Evolutionary conservation across 257 asterid genomes (phyloP), one percentile per base, ranked within the genome.

Genomic region (Lithospermum erythrorhizon): DNA sequence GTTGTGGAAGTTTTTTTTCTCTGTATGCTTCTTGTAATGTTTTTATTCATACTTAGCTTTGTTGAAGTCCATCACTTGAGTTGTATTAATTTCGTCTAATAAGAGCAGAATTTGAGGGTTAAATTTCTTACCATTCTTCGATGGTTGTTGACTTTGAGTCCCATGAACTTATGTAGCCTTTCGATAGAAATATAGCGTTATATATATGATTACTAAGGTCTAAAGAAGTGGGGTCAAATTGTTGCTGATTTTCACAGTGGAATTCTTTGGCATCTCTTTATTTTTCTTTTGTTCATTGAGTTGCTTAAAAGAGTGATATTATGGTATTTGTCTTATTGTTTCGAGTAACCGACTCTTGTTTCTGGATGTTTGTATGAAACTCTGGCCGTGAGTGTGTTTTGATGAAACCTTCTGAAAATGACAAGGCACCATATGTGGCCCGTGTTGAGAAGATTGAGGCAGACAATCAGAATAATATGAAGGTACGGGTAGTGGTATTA

Each of bases 401-500:
- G 79, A 73, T 87, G 83, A 69, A 80, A 2, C 73, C 93, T 0
- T n/a, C 75, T 0, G 82, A 82, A 52, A 61, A 13, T 3, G 74
- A 76, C 23, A 66, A 64, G 5, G 76, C 86, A 4, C 81, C 89
- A 24, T 82, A 82, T 57, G 89, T 85, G 70, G 94, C 81, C 5
- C 83, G 72, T 4, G 76, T 82, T 37, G 87, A 85, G 72, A 80
- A 71, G 73, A 73, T 85, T 32, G 89, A 80, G 69, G 74, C 77
- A 22, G 86, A 72, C 67, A 74, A 61, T 21, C 79, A 77, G 17
- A 70, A 72, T 68, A 71, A 74, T 58, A 57, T 72, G 66, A 75
- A 58, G 53, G 80, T 84, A 17, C 67, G 66, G 21, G 84, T 83
- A 16, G 62, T 86, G 93, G 95, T 86, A 79, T 57, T 83, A 83